Evolutionary conservation across 768 basidiomycete species (phyloP), one percentile per base, ranked within the genome.

Genomic region (Leccinum variicolor): DNA sequence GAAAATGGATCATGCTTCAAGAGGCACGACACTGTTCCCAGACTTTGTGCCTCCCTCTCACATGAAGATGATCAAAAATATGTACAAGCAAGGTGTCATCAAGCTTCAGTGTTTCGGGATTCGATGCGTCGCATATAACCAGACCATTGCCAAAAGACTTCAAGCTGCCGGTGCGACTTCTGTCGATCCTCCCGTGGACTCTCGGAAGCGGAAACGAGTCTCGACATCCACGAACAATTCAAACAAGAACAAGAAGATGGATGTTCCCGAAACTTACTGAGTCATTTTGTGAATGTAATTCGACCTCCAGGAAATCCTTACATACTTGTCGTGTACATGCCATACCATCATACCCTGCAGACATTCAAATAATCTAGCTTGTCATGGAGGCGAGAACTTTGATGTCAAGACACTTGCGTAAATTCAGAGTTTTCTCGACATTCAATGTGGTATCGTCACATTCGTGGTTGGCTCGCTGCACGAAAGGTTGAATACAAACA

Each of bases 331-430:
- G 21, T 51, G 45, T 49, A 52, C 4, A 46, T 51, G 39, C 39
- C n/a, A 21, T 43, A 43, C 41, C 41, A 41, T 28, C 17, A 52
- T 53, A 15, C 11, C 19, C 52, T 41, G 3, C 7, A 34, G 48
- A 52, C 46, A 34, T 48, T 26, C 19, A 25, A 26, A 36, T 33
- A 23, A 39, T 29, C 28, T 53, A 69, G 29, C 23, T 56, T 34
- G 50, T 28, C 50, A 50, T 55, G 13, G 55, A 54, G 17, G 76
- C 75, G 60, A 82, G 73, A 9, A 85, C 77, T 52, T 77, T 66
- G 50, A 81, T 72, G 7, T 89, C 83, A 43, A 92, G 69, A 66
- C 90, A 91, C 68, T 90, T 90, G 54, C 80, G 77, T 54, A 94
- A 69, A 64, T 83, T 64, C 33, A 72, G 73, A 4, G 75, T 77